These are phyloP conservation scores for Phytophthora sansomeana DNA, from an alignment of 352 stramenopile species.

Conservation along the genomic window DNA sequence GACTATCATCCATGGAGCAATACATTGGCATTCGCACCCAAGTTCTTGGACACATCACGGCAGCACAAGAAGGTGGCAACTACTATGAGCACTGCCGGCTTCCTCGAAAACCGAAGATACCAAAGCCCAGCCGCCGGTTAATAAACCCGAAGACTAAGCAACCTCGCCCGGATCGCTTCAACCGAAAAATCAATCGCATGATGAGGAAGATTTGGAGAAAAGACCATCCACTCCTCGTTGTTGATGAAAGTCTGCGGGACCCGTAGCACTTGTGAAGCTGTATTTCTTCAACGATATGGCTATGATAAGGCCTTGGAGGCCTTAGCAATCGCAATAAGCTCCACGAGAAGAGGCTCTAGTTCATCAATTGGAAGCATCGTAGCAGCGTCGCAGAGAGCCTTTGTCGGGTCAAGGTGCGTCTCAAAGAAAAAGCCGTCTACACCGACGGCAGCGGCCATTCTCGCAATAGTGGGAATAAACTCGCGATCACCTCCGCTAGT, in stretches of 20 bases:
- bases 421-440: conserved; percentile 92
- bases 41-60: conserved; percentile 60
- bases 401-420: conserved; percentile 77
- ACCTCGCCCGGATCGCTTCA: conserved; percentile 71
- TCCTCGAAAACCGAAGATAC: conserved; percentile 77
- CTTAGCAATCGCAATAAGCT: conserved; percentile 78
- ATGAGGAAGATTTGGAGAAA: conserved; percentile 75
- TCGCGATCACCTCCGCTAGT: conserved; percentile 80
- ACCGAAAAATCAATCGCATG: conserved; percentile 84
- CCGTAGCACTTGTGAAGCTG: conserved; percentile 32
- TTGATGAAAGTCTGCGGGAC: conserved; percentile 83
- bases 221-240: conserved; percentile 67
- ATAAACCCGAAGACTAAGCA: conserved; percentile 57
- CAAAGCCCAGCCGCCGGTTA: conserved; percentile 53
- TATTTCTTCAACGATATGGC: conserved; percentile 11
- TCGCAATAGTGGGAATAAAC: conserved; percentile 87
- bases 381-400: conserved; percentile 70
- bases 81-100: conserved; percentile 32
- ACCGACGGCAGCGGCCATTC: conserved; percentile 84
- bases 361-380: conserved; percentile 82
- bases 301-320: conserved; percentile 55
- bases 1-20: conserved; percentile 52
- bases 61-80: conserved; percentile 23
- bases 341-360: conserved; percentile 67
- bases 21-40: conserved; percentile 61